Evolutionary conservation across 2,329 filamentous ascomycete species (phyloP), one percentile per base, ranked within the genome.

Genomic region (Talaromyces amestolkiae): DNA sequence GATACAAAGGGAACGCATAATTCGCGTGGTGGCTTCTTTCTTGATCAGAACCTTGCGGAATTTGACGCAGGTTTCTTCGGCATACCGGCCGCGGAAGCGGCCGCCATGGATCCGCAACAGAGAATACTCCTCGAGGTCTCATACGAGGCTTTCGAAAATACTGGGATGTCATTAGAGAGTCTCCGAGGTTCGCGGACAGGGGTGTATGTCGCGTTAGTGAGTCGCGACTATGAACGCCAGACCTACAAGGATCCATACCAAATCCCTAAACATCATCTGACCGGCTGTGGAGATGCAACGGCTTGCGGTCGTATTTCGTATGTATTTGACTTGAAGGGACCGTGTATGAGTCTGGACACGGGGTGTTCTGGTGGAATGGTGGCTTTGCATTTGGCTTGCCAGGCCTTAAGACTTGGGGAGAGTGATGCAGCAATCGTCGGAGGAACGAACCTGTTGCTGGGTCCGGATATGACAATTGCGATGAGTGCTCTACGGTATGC

Each of bases 261-360:
- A 19, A 45, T 45, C n/a, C 41, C 41, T 10, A 45, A 45, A 22
- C 9, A 45, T 19, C 41, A 45, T 45, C 41, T 45, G n/a, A 45
- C 41, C n/a, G 41, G 41, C 41, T 45, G 41, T 45, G 41, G 41
- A 10, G 41, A 45, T 45, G 41, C 41, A 45, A 45, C 41, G 4
- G 41, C 41, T 45, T 45, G 41, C 19, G 41, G 41, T 9, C 41
- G 41, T 45, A 45, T 45, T 17, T 78, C 76, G 1, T 78, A 79
- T 68, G 79, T 78, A 49, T 80, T 78, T 66, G 71, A 78, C 66
- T 74, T 74, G 70, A 68, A 73, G 6, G 78, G 81, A 0, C 77
- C 81, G 0, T 76, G 72, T 2, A 76, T 81, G 70, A 80, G 78
- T 0, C 74, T 83, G 17, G 79, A 83, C 47, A 83, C 81, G 0